These are phyloP conservation scores for Pythium coloratum DNA, from an alignment of 352 stramenopile species.

Conservation along the genomic window DNA sequence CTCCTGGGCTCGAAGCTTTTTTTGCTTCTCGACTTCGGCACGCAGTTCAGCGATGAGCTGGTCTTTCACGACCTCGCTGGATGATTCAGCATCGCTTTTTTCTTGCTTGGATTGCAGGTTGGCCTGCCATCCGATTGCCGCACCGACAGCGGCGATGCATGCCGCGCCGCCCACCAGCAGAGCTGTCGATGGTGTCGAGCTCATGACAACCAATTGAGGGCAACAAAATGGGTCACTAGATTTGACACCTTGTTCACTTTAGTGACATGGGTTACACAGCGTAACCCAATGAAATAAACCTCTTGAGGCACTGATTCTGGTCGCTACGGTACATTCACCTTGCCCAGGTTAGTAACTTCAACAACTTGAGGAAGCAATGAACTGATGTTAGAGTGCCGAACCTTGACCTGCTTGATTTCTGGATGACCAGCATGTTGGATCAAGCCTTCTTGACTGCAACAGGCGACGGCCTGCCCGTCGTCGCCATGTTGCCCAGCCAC, in stretches of 20 bases:
- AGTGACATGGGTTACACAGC: constrained; percentile 7
- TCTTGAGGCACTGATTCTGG: not conserved
- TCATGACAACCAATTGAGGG: constrained; percentile 5
- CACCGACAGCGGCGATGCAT: constrained; percentile 21
- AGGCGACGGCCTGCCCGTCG: not conserved
- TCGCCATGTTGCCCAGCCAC: not conserved
- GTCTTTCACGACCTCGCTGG: constrained; percentile 25
- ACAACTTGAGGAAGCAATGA: not conserved
- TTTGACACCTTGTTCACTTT: not conserved
- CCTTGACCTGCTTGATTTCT: not conserved
- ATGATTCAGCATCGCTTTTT: not conserved
- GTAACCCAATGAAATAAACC: not conserved
- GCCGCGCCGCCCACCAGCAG: constrained; percentile 19
- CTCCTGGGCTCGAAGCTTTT: constrained; percentile 70
- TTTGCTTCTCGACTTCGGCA: constrained; percentile 68
- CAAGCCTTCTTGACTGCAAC: too few species aligned
- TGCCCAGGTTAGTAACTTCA: not conserved
- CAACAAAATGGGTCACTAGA: not conserved
- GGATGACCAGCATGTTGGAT: not conserved
- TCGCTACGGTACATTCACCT: not conserved
- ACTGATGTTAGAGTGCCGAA: not conserved
- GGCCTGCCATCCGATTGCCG: constrained; percentile 24
- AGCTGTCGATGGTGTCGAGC: not conserved
- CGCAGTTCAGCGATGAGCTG: constrained; percentile 47
- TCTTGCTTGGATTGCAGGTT: constrained; percentile 6